Conservation (phyloP, 140 eudicot genomes). For the Cichorium intybus region DNA sequence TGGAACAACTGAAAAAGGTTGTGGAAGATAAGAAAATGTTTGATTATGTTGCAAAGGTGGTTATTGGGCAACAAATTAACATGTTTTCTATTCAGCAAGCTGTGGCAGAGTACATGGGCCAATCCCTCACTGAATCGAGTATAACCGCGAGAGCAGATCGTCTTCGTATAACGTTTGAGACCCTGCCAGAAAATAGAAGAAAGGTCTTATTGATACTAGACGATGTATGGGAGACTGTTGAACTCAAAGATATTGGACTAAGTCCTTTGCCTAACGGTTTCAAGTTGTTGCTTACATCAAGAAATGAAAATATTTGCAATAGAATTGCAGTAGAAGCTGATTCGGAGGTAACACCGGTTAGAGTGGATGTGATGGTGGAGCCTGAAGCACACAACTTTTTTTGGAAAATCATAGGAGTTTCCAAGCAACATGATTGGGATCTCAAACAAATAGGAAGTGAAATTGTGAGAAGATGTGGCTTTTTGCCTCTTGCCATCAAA, state of each 20-base stretch:
- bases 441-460: too few species aligned
- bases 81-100: constrained; percentile 8
- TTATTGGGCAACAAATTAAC: constrained; percentile 9
- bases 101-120: neutral
- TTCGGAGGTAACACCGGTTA: neutral
- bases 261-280: constrained; percentile 11
- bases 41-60: constrained; percentile 17
- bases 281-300: constrained; percentile 14
- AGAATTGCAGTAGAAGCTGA: neutral
- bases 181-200: neutral
- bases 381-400: too few species aligned
- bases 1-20: constrained; percentile 9
- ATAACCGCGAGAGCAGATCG: constrained; percentile 7
- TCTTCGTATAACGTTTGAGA: neutral
- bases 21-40: neutral
- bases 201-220: constrained; percentile 27
- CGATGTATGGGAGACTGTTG: too few species aligned
- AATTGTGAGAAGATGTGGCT: too few species aligned
- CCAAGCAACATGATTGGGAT: too few species aligned
- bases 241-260: constrained; percentile 17
- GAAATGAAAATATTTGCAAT: constrained; percentile 13
- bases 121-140: neutral
- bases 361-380: too few species aligned
- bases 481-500: too few species aligned
- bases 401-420: too few species aligned